A percentile compares a stretch with the other conserved stretches of the same genome.
Evolutionary conservation across 805 yeast species (phyloP).

Genomic region (Hagleromyces aurorensis): DNA sequence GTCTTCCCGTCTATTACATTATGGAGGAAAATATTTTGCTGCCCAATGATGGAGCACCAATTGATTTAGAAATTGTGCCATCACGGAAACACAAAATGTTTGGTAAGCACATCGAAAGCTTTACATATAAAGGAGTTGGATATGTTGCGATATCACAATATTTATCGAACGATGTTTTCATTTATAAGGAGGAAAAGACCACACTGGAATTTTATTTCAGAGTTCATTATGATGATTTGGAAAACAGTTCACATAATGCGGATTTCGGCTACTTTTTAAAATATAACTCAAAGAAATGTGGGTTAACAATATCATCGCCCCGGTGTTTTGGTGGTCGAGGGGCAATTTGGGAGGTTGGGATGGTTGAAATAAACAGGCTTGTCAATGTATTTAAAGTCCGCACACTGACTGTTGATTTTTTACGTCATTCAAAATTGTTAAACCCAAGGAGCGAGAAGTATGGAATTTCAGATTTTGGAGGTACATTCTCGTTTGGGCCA

Average conservation of each 20-base stretch:
- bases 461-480: slow-evolving; percentile 41
- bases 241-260: slow-evolving; percentile 21
- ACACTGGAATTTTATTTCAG: slow-evolving; percentile 7
- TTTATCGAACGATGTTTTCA: slow-evolving; percentile 15
- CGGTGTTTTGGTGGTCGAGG: slow-evolving; percentile 33
- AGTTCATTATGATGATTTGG: slow-evolving; percentile 8
- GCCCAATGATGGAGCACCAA: slow-evolving; percentile 8
- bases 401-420: slow-evolving; percentile 6
- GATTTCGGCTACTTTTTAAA: slow-evolving; percentile 29
- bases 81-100: slow-evolving; percentile 22
- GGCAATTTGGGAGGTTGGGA: slow-evolving; percentile 37
- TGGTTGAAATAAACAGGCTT: slow-evolving; percentile 14
- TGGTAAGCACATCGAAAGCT: slow-evolving; percentile 12
- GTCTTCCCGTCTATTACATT: slow-evolving; percentile 12
- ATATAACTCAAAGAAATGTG: slow-evolving; percentile 9
- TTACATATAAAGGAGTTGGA: slow-evolving; percentile 7
- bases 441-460: slow-evolving; percentile 18
- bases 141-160: slow-evolving; percentile 21
- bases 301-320: slow-evolving; percentile 37
- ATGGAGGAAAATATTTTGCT: slow-evolving; percentile 6
- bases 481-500: slow-evolving; percentile 27
- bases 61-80: slow-evolving; percentile 4
- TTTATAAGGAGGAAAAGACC: slow-evolving; percentile 13
- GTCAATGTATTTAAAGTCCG: slow-evolving; percentile 16
- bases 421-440: slow-evolving; percentile 7